Evolutionary conservation across 306 rosid genomes (phyloP), one percentile per base, ranked within the genome.

Genomic region (Chamaecrista fasciculata): DNA sequence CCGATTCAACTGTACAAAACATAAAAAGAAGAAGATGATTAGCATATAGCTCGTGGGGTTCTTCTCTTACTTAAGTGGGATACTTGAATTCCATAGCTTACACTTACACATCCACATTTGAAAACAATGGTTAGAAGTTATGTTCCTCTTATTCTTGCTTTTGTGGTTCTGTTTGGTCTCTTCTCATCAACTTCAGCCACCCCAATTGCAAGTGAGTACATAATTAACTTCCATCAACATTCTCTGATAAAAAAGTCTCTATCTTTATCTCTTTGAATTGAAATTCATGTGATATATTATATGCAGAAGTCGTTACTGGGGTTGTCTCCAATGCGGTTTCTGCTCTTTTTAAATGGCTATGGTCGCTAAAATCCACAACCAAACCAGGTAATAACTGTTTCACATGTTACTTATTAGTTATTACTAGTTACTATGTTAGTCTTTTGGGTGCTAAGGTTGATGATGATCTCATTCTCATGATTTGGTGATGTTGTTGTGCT

Each of bases 261-360:
- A 16, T 59, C 44, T 6, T 33, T 43, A 55, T 10, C 49, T 31
- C 48, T 18, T 52, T 70, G n/a, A n/a, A n/a, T 51, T 71, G 37
- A 66, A 51, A 73, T 73, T 72, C 56, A 52, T 37, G 69, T 64
- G 62, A 0, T 5, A 0, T 5, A 29, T 29, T 33, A 69, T 69
- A 15, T 71, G 78, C 91, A 94, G 97, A 84, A 77, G 80, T 91
- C 83, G 74, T 88, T 24, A 86, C 91, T 29, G 92, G 92, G 61
- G 73, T 90, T 81, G 91, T 89, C 55, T 78, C 99, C 19, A 95
- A 91, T 81, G 91, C 87, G 79, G 89, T 84, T 50, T 89, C 99
- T 78, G 73, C 95, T 71, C 85, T 94, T 63, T 46, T 95, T 57
- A 91, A 89, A 76, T 87, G 93, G 91, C 72, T 95, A 10, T 89